Evolutionary conservation across 1,139 yeast genomes (phyloP), one percentile per base, ranked within the genome.

Genomic region (Magnusiomyces ingens): DNA sequence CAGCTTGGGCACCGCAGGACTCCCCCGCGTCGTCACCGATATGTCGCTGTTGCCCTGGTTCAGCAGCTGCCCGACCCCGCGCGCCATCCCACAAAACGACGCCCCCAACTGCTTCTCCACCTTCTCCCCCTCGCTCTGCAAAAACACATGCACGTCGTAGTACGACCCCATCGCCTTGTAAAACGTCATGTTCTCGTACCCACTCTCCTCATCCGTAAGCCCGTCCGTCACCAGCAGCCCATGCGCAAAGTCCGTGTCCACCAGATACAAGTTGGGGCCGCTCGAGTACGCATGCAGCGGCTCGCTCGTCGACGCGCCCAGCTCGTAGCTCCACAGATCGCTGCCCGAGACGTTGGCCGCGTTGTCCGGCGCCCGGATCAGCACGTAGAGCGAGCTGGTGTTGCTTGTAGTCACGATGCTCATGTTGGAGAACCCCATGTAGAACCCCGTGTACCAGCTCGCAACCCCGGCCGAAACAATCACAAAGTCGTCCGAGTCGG

Each of bases 21-120:
- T 77, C 43, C 79, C 77, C 22, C 85, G 69, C 2, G 69, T 65
- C 0, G 85, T 78, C 54, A 75, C 73, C 37, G 78, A 71, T 48
- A 77, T 73, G 29, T 63, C 64, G 51, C 71, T 64, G 48, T 70
- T 66, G 26, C 65, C 65, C 0, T 73, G 69, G 17, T 75, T 67
- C 6, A 71, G 65, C 45, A 70, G 58, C 1, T 60, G 64, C 10
- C 70, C 67, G 11, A 66, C 70, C 2, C 72, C 74, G 47, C 65
- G 63, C 44, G 78, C 69, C 3, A 89, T 71, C 0, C 96, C 96
- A 67, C 95, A 85, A 79, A 88, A 81, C 55, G 94, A 84, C 58
- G 73, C 72, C 46, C 79, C 75, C 51, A 86, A 64, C 19, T 38
- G 48, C 22, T 47, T 13, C 5, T 52, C 49, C 3, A 32, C 17